phyloP scores from a whole-genome alignment of 2,329 filamentous ascomycete species.

The Leptographium flavum region DNA sequence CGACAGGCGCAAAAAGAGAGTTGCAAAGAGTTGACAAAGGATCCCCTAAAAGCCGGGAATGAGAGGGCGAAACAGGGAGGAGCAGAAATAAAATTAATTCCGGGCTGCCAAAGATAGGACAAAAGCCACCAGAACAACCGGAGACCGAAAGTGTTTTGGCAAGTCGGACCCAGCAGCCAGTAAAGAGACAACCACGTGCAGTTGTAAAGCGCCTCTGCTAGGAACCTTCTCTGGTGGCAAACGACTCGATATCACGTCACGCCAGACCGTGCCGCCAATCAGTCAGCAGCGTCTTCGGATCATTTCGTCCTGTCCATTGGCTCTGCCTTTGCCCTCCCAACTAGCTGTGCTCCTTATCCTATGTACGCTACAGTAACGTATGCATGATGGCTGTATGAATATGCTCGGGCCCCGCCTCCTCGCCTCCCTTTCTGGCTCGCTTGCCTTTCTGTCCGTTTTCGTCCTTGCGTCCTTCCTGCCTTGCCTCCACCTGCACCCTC shows the following conservation, averaged over 20 bases:
- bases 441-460: neutral
- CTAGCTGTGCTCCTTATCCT: neutral
- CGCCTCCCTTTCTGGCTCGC: neutral
- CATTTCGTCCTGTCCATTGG: neutral
- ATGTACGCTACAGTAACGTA: neutral
- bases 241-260: no score
- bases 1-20: no score
- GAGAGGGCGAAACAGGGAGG: neutral
- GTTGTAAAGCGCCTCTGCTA: no score
- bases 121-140: no score
- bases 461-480: neutral
- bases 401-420: neutral
- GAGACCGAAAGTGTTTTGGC: no score
- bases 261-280: no score
- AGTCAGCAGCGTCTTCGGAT: neutral
- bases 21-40: no score
- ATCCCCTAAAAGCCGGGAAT: no score
- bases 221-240: no score
- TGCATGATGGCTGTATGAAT: conserved; percentile 1
- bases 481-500: neutral
- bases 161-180: no score
- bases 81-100: neutral
- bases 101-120: neutral
- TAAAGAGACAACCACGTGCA: no score
- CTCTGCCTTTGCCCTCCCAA: neutral